Evolutionary conservation across 257 asterid genomes (phyloP).

Genomic region (Solanum chilense): DNA sequence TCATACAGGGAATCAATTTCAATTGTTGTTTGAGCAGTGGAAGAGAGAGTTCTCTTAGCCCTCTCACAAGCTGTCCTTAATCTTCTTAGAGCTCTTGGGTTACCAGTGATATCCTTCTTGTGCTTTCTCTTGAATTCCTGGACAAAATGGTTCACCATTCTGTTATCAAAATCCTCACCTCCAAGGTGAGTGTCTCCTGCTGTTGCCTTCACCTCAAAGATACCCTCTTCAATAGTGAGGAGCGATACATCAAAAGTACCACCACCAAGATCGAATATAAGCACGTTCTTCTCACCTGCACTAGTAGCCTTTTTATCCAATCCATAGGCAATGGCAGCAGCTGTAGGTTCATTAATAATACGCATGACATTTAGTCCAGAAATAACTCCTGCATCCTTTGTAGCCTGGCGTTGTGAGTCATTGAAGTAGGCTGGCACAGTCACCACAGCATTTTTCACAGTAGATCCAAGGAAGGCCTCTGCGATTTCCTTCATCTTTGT

Average conservation of each 20-base stretch:
- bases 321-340: conserved; percentile 35
- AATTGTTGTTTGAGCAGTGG: conserved; percentile 80
- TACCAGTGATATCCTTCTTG: conserved; percentile 71
- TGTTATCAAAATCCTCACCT: conserved; percentile 51
- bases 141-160: conserved; percentile 75
- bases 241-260: conserved; percentile 35
- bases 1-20: conserved; percentile 65
- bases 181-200: conserved; percentile 38
- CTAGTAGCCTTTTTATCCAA: conserved; percentile 32
- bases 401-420: conserved; percentile 37
- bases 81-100: conserved; percentile 58
- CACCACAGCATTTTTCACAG: conserved; percentile 29
- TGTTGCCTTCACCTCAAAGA: conserved; percentile 29
- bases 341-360: conserved; percentile 30
- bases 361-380: conserved; percentile 34
- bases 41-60: conserved; percentile 82
- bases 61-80: conserved; percentile 75
- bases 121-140: conserved; percentile 81
- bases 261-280: conserved; percentile 34
- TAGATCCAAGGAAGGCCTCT: conserved; percentile 17
- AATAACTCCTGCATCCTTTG: conserved; percentile 35
- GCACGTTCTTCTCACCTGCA: conserved; percentile 25
- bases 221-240: conserved; percentile 32
- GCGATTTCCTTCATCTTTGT: conserved; percentile 19
- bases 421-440: conserved; percentile 38